Base-by-base conservation (phyloP, 768 basidiomycete species). In the Podaxis sp. region DNA sequence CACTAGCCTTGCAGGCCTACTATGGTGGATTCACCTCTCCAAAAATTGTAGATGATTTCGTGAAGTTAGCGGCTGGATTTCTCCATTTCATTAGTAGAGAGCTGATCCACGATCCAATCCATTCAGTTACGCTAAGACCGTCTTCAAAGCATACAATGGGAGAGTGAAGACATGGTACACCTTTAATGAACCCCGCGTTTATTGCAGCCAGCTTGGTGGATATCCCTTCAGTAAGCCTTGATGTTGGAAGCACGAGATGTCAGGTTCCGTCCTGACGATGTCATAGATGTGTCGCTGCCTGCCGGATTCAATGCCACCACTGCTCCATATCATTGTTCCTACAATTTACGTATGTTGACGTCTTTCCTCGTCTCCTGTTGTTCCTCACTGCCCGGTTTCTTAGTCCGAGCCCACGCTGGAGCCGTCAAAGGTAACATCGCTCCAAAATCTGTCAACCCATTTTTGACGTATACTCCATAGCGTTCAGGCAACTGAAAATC, bases 81-180 rank as follows among this genome's bases (percentile, higher is more conserved):
- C 7, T 32, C 7, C 32, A 44, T n/a, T 44, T 9, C 4, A n/a
- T n/a, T 16, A 6, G 42, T n/a, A n/a, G 14, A 18, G n/a, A 18
- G 42, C 16, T 44, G n/a, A 44, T 44, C 16, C 42, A 32, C 32
- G 7, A 9, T 9, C n/a, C 18, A 5, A 44, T 18, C 42, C 42
- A 16, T 44, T 48, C 40, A 81, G 79, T 56, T 82, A 82, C 60
- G 82, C 82, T 0, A 77, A 73, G 59, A 79, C 77, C 5, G 77
- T 80, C 3, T 83, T 83, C 70, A 72, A 73, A 35, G 77, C 79
- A 0, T 82, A 74, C 55, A 80, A 82, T 59, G 78, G 80, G 10
- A 66, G 75, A 56, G 77, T 82, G 10, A 78, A 80, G 60, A 81
- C 78, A 47, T 82, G 77, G 77, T 79, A 79, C 66, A 83, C 81